Evolutionary conservation across 1,284 basidiomycete species (phyloP).

Genomic region (Coriolopsis trogii): DNA sequence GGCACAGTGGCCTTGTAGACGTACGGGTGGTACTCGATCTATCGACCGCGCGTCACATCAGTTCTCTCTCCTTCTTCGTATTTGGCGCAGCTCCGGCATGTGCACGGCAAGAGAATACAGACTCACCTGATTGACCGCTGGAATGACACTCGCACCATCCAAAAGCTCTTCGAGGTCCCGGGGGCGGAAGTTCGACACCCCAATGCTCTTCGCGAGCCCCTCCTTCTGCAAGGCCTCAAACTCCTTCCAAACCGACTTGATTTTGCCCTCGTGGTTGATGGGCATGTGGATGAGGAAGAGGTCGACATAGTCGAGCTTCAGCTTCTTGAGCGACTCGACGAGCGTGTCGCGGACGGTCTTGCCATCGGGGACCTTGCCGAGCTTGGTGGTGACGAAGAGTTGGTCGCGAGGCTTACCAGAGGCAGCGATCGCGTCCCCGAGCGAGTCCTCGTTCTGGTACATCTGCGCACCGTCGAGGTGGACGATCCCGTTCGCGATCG

Average conservation of each 20-base stretch:
- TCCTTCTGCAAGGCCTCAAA: slow-evolving; percentile 72
- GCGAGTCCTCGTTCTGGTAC: slow-evolving; percentile 64
- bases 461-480: slow-evolving; percentile 76
- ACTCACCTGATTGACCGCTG: slow-evolving; percentile 79
- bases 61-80: neutral
- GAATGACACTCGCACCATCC: slow-evolving; percentile 57
- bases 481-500: slow-evolving; percentile 63
- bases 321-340: slow-evolving; percentile 56
- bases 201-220: slow-evolving; percentile 77
- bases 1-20: slow-evolving; percentile 60
- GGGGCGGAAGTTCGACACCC: slow-evolving; percentile 82
- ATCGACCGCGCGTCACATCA: neutral
- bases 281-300: slow-evolving; percentile 79
- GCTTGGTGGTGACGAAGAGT: slow-evolving; percentile 72
- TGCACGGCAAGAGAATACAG: neutral
- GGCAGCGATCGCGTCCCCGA: slow-evolving; percentile 54
- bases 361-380: slow-evolving; percentile 42
- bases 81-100: no score
- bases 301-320: slow-evolving; percentile 74
- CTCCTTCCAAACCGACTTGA: slow-evolving; percentile 67
- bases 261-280: slow-evolving; percentile 42
- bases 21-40: slow-evolving; percentile 87
- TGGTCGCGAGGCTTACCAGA: slow-evolving; percentile 57
- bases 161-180: slow-evolving; percentile 68
- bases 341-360: slow-evolving; percentile 55